These are phyloP conservation scores for Physaria fendleri DNA, from an alignment of 345 rosid genomes.

Conservation along the genomic window DNA sequence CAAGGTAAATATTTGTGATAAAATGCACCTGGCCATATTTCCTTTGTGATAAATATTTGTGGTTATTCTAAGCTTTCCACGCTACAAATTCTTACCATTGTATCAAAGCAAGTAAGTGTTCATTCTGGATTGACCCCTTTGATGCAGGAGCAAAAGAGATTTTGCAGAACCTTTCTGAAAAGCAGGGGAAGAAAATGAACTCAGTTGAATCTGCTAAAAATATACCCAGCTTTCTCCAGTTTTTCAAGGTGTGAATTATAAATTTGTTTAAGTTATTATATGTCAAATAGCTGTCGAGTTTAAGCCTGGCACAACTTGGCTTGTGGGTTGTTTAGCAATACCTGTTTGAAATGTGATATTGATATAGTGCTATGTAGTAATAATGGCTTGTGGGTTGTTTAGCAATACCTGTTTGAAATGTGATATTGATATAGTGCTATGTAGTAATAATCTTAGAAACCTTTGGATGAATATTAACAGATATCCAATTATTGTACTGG, in stretches of 20 bases:
- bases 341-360: background rate
- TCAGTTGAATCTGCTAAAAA: conserved; percentile 73
- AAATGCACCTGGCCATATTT: background rate
- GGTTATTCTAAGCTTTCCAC: background rate
- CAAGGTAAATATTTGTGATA: conserved; percentile 41
- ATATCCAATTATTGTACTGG: background rate
- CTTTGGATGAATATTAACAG: background rate
- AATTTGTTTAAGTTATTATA: background rate
- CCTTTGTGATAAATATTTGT: background rate
- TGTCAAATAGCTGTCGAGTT: background rate
- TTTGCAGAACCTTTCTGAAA: conserved; percentile 74
- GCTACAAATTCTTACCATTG: conserved; percentile 6
- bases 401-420: background rate
- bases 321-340: background rate
- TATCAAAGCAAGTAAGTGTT: conserved; percentile 1
- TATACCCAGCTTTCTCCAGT: conserved; percentile 68
- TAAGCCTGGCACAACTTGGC: background rate
- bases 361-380: background rate
- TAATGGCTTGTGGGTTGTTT: conserved; percentile 6
- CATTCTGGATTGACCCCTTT: conserved; percentile 10
- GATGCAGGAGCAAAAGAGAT: conserved; percentile 82
- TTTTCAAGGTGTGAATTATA: conserved; percentile 53
- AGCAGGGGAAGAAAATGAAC: conserved; percentile 85
- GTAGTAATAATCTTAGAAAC: background rate
- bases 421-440: background rate